Base-by-base conservation (phyloP, 352 stramenopile genomes). In the Phytophthora rubi region DNA sequence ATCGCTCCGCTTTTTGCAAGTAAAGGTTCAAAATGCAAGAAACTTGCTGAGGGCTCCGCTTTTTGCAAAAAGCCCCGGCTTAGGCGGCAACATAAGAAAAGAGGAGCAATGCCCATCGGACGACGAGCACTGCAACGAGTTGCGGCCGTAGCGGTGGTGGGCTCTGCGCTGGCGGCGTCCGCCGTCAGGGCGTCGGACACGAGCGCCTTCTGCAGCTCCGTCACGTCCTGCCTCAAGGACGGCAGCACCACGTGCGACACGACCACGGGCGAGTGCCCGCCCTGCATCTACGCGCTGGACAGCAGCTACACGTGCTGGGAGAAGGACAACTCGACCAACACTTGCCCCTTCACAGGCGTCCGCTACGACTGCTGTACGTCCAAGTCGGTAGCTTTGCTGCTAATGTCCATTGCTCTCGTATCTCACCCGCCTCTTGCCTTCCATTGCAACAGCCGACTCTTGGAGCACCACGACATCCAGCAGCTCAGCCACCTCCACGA, bases 361-460 rank as follows among this genome's bases (percentile, higher is more conserved):
- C 79, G 83, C 61, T 90, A 90, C 59, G 85, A 92, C 64, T 92
- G 85, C 76, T 86, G 84, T 92, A 82, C 68, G 84, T 89, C 6
- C 33, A 26, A 26, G 23, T 26, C 23, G 23, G 23, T 6, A 8
- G 39, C 39, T 8, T 8, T 21, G 9, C 39, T 48, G 9, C 39
- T 1, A 12, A 32, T 3, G 42, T n/a, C 6, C 45, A 51, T 13
- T 51, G 2, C 44, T 10, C 44, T 4, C 30, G 3, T 59, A 49
- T 66, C 39, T 76, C 28, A 66, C 23, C 23, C 37, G 4, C 18
- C 12, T 32, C 32, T 44, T 67, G 16, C 33, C 23, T 62, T 45
- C 32, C 37, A 26, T 35, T 59, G 45, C 48, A 30, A 49, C 52
- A 83, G 78, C 81, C 57, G 70, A 76, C 61, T 73, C 70, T 54